A percentile compares a stretch with the other conserved stretches of the same genome.
These are phyloP conservation scores for Thalassiosira ordinaria DNA, from an alignment of 352 stramenopile genomes.

Conservation along the genomic window DNA sequence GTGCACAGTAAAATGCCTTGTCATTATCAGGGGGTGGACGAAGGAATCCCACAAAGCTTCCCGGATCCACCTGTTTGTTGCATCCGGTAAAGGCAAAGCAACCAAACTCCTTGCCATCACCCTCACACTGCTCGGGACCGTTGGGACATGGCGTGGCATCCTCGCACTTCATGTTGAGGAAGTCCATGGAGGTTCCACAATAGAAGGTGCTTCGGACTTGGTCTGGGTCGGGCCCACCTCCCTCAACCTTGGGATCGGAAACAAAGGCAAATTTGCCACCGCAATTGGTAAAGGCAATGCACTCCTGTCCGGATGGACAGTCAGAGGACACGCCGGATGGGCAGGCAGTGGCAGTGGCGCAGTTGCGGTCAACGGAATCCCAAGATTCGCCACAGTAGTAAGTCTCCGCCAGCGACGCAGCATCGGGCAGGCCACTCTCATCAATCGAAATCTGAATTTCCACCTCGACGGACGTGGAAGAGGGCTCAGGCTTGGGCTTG, in stretches of 20 bases:
- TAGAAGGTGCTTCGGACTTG: constrained; percentile 60
- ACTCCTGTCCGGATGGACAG: constrained; percentile 37
- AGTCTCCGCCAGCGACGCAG: constrained; percentile 46
- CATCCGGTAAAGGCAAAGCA: constrained; percentile 71
- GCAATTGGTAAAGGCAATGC: constrained; percentile 70
- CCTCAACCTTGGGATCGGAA: constrained; percentile 53
- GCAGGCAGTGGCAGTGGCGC: constrained; percentile 47
- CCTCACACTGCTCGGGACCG: constrained; percentile 50
- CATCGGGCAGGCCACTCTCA: constrained; percentile 57
- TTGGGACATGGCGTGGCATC: constrained; percentile 57
- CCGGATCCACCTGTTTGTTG: constrained; percentile 59
- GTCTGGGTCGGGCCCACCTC: constrained; percentile 57
- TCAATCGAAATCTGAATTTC: constrained; percentile 46
- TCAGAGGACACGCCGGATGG: constrained; percentile 38
- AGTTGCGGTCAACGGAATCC: constrained; percentile 49
- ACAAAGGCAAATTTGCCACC: constrained; percentile 62
- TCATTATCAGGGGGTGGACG: constrained; percentile 23
- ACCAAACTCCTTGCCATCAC: constrained; percentile 40
- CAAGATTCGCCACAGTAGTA: constrained; percentile 61
- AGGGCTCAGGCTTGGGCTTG: neutral
- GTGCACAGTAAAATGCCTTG: constrained; percentile 52
- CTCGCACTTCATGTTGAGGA: constrained; percentile 62
- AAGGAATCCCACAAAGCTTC: constrained; percentile 66
- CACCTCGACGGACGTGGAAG: neutral
- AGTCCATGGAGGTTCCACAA: constrained; percentile 57